Base-by-base conservation (phyloP, 1,284 basidiomycete genomes). In the Agaricales sp. region DNA sequence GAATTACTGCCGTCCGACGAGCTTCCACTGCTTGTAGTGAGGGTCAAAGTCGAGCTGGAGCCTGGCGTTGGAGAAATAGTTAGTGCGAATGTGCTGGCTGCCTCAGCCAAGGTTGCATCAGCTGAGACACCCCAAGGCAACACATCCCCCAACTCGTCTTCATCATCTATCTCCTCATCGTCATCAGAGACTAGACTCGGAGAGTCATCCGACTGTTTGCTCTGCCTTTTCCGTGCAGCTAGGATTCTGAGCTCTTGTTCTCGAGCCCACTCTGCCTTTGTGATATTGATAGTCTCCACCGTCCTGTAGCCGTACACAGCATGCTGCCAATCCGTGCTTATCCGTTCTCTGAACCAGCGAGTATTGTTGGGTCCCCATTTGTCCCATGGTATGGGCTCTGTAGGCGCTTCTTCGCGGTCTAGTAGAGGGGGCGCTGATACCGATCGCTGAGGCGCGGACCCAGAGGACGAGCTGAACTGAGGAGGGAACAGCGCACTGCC, bases 281-380 rank as follows among this genome's bases (percentile, higher is more conserved):
- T 23, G 19, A 43, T 26, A 37, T 20, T n/a, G n/a, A 67, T 59
- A 46, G 59, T 62, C 48, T 70, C 68, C 8, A 73, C 67, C 2
- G 73, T 71, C 18, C 73, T 62, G 47, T 71, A 60, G 1, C 75
- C 76, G 53, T 74, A 72, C 13, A 75, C 63, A 11, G 75, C 70
- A 54, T 75, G 72, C 53, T 77, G 70, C 74, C 75, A 77, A 53
- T 75, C 71, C 4, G 68, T 69, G 56, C 63, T 68, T 39, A 71
- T 54, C 48, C 61, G 61, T 54, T 74, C 71, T 47, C 64, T 62
- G 53, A 77, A 77, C 74, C 74, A 75, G 3, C 75, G 66, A 4
- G 75, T 75, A 54, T 63, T 69, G 25, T 59, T 54, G 1, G 73
- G 72, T 4, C 75, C 76, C 75, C 76, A 77, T 4, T 63, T 56